Conservation (phyloP, 495 filamentous ascomycete species). For the Glutinoglossum americanum region DNA sequence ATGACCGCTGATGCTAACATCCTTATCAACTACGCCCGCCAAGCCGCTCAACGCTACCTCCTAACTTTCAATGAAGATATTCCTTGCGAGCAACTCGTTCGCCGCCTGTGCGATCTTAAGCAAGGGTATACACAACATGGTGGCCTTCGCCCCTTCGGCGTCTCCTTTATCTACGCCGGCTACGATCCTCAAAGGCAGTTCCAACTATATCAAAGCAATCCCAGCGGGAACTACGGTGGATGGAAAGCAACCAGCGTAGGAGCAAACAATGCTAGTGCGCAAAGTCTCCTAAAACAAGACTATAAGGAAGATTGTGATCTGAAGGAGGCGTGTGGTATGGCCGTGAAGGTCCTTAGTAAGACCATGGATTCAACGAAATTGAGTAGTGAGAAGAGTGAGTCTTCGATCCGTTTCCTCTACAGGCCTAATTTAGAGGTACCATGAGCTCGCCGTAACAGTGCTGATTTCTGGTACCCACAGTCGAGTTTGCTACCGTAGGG, state of each 20-base stretch:
- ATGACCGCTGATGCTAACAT: constrained; percentile 99
- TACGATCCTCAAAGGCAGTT: constrained; percentile 91
- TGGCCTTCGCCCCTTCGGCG: constrained; percentile 90
- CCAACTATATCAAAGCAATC: constrained; percentile 98
- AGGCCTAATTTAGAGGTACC: not conserved
- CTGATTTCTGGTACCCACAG: constrained; percentile 26
- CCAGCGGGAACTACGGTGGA: constrained; percentile 96
- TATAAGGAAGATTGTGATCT: constrained; percentile 95
- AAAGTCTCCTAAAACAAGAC: constrained; percentile 95
- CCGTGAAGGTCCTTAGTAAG: constrained; percentile 98
- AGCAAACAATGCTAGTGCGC: constrained; percentile 93
- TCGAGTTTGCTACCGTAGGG: constrained; percentile 96
- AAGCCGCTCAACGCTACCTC: constrained; percentile 90
- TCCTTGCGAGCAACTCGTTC: constrained; percentile 95
- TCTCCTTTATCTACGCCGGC: constrained; percentile 98
- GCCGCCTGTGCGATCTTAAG: constrained; percentile 91
- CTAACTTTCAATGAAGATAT: constrained; percentile 99
- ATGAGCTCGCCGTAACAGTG: not conserved
- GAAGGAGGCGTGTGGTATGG: constrained; percentile 91
- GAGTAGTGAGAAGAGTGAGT: constrained; percentile 93
- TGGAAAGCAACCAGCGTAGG: constrained; percentile 98
- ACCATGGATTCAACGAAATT: constrained; percentile 99
- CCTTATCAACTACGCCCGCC: constrained; percentile 96
- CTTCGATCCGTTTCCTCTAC: too few relatives aligned
- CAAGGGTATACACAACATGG: constrained; percentile 99